phyloP scores from a whole-genome alignment of 164 flowering plant species.

The Protea cynaroides region DNA sequence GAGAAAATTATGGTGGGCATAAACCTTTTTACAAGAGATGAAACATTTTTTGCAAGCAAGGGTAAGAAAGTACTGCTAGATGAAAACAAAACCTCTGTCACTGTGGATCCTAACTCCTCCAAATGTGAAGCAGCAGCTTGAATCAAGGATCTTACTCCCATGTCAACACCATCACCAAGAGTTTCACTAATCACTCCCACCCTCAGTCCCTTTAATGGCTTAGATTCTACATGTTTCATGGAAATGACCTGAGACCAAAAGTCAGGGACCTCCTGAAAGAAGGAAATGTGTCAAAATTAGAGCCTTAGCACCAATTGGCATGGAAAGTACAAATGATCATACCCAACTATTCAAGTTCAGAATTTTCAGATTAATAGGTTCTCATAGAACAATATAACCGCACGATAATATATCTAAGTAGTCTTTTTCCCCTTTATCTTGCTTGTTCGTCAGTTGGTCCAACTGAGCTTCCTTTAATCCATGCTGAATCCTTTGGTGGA shows the following conservation, averaged over 20 bases:
- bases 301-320: neutral
- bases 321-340: neutral
- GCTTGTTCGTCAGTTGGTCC: too few relatives aligned
- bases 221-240: slow-evolving; percentile 37
- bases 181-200: slow-evolving; percentile 89
- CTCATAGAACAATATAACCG: neutral
- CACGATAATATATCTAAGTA: too few relatives aligned
- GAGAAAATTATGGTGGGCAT: neutral
- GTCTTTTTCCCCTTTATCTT: too few relatives aligned
- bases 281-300: neutral
- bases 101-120: slow-evolving; percentile 72
- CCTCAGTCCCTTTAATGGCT: slow-evolving; percentile 79
- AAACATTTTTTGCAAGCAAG: neutral
- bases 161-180: slow-evolving; percentile 75
- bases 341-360: neutral
- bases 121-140: slow-evolving; percentile 73
- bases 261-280: slow-evolving; percentile 74
- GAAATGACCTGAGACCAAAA: slow-evolving; percentile 51
- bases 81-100: slow-evolving; percentile 56
- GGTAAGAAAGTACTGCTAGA: neutral
- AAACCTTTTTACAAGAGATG: neutral
- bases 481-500: too few relatives aligned
- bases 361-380: neutral
- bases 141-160: slow-evolving; percentile 53
- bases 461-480: too few relatives aligned